A percentile compares a stretch with the other conserved stretches of the same genome.
Conservation (phyloP, 768 basidiomycete genomes). For the Boletus barrowsii region DNA sequence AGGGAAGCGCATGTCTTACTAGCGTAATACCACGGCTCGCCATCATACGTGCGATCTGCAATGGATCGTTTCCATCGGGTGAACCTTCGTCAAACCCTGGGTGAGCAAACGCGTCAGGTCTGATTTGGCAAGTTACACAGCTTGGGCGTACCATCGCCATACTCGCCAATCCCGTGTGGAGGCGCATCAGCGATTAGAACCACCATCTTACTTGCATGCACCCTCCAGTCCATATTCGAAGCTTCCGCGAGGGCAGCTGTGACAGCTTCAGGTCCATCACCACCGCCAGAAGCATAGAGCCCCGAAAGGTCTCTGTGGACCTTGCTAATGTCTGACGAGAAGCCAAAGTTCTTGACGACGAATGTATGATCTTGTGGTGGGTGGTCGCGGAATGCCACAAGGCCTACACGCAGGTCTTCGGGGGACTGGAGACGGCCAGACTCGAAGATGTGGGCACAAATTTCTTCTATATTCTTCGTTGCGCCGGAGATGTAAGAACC, state of each 20-base stretch:
- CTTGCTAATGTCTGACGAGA: slow-evolving; percentile 86
- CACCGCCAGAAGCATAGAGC: slow-evolving; percentile 86
- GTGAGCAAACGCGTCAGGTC: slow-evolving; percentile 10
- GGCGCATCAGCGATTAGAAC: slow-evolving; percentile 97
- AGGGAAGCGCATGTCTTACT: slow-evolving; percentile 42
- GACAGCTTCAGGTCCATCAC: slow-evolving; percentile 96
- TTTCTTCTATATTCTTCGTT: slow-evolving; percentile 94
- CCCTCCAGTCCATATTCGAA: slow-evolving; percentile 88
- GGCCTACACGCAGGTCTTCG: slow-evolving; percentile 88
- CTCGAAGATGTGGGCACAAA: slow-evolving; percentile 92
- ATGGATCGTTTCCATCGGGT: slow-evolving; percentile 89
- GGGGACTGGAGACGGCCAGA: slow-evolving; percentile 84
- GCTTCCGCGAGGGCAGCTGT: slow-evolving; percentile 90
- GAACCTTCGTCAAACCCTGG: slow-evolving; percentile 91
- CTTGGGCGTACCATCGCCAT: slow-evolving; percentile 76
- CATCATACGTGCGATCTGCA: slow-evolving; percentile 85
- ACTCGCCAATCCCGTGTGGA: slow-evolving; percentile 95
- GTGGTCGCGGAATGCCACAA: slow-evolving; percentile 95
- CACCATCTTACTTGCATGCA: slow-evolving; percentile 88
- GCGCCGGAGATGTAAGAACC: slow-evolving; percentile 90
- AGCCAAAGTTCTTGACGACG: slow-evolving; percentile 89
- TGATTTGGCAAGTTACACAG: neutral
- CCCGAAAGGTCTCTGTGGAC: slow-evolving; percentile 82
- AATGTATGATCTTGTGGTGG: slow-evolving; percentile 97
- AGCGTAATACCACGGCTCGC: slow-evolving; percentile 87